Base-by-base conservation (phyloP, 805 yeast species). In the Cyberlindnera bimundalis region DNA sequence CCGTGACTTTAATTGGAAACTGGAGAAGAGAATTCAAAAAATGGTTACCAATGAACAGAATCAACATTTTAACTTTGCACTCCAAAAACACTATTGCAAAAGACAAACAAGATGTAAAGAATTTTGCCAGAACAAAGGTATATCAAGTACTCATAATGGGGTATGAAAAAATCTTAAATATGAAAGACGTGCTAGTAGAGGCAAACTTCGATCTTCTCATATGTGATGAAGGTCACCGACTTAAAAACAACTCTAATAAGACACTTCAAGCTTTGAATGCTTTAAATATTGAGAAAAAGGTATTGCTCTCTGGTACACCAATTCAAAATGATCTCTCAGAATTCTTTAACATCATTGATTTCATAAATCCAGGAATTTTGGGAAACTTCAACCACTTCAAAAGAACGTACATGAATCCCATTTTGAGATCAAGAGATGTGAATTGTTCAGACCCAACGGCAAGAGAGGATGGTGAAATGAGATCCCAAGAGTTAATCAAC, bases 171-270 rank as follows among this genome's bases (percentile, higher is more conserved):
- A 67, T 90, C 27, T 60, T 78, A 13, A 70, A 72, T 13, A 68
- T 79, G 52, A 62, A 71, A 17, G 66, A 68, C 6, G 81, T 83
- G 43, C 54, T 84, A 7, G 51, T 48, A 19, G 43, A 52, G 17
- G 56, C 61, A 6, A 47, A 53, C 10, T 68, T 78, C 29, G 98
- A 89, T 58, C 50, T 93, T 14, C 64, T 93, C 15, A 76, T 93
- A 1, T 93, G 60, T 60, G 99, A 93, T 61, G 99, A 93, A 58
- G 99, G 98, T 3, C 99, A 93, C 60, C 70, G 96, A 35, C 69
- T 93, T 50, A 93, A 91, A 53, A 85, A 78, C 51, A 70, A 78
- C 5, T 66, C 79, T 9, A 87, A 85, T 43, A 89, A 87, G 59
- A 78, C 84, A 0, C 50, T 88, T 37, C 79, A 78, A 43, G 77